phyloP scores from a whole-genome alignment of 768 basidiomycete genomes.

The Collybia sp. region DNA sequence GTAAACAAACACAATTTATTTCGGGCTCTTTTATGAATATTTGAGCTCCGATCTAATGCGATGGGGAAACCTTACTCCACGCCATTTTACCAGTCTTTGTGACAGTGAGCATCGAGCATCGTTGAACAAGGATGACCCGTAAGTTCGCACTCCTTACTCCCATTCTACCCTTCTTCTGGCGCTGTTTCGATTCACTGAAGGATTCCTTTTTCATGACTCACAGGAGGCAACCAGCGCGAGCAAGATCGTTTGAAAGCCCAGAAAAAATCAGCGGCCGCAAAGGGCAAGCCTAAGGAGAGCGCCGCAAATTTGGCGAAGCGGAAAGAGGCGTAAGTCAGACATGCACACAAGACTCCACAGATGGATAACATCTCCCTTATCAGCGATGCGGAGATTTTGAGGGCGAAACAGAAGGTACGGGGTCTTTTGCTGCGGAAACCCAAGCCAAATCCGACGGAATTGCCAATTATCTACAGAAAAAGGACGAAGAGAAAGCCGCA shows the following conservation, averaged over 20 bases:
- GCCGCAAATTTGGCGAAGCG: constrained; percentile 57
- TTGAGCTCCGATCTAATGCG: constrained; percentile 15
- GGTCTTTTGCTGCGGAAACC: constrained; percentile 5
- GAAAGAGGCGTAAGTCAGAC: constrained; percentile 64
- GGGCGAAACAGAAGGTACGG: constrained; percentile 75
- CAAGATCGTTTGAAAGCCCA: constrained; percentile 67
- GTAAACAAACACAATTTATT: too few species aligned
- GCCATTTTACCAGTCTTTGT: not conserved
- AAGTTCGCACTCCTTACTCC: constrained; percentile 21
- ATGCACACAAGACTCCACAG: constrained; percentile 2
- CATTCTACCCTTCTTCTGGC: constrained; percentile 7
- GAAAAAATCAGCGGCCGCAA: constrained; percentile 55
- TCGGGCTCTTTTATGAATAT: constrained; percentile 4
- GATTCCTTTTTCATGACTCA: constrained; percentile 7
- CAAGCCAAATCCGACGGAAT: not conserved
- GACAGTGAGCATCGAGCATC: not conserved
- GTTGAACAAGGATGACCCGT: constrained; percentile 45
- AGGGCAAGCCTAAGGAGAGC: constrained; percentile 73
- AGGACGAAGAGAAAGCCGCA: constrained; percentile 39
- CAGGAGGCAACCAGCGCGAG: constrained; percentile 84
- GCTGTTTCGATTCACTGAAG: constrained; percentile 16
- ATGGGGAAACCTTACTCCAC: not conserved
- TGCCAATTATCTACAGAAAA: constrained; percentile 35
- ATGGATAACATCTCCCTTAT: constrained; percentile 12
- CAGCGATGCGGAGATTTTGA: constrained; percentile 73